Conservation (phyloP, 768 basidiomycete genomes). For the Xanthoconium stramineum region DNA sequence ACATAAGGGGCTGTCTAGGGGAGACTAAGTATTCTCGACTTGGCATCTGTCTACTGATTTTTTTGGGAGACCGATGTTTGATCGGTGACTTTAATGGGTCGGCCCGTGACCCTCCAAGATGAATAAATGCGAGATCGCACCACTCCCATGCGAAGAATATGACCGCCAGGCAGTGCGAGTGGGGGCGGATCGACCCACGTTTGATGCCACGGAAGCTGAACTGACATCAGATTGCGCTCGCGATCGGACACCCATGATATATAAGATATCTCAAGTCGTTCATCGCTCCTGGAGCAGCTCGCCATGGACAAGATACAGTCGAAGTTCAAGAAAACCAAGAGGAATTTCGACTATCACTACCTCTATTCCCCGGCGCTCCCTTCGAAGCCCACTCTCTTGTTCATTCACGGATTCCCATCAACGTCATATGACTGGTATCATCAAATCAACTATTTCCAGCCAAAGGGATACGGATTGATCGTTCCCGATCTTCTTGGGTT, state of each 20-base stretch:
- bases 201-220: slow-evolving; percentile 9
- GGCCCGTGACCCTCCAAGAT: neutral
- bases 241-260: slow-evolving; percentile 13
- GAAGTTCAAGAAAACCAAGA: slow-evolving; percentile 34
- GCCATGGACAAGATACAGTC: slow-evolving; percentile 27
- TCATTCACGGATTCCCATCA: slow-evolving; percentile 46
- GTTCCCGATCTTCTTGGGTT: slow-evolving; percentile 48
- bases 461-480: slow-evolving; percentile 41
- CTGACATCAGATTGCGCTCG: slow-evolving; percentile 8
- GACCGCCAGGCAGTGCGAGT: slow-evolving; percentile 13
- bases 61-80: neutral
- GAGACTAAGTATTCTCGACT: neutral
- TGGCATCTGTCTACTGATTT: neutral
- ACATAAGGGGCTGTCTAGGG: neutral
- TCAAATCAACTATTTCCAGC: slow-evolving; percentile 37
- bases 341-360: slow-evolving; percentile 38
- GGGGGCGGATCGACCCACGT: slow-evolving; percentile 16
- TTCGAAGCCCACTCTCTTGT: slow-evolving; percentile 37
- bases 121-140: neutral
- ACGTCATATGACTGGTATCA: slow-evolving; percentile 42
- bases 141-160: neutral
- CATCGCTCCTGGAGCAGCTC: neutral
- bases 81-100: neutral
- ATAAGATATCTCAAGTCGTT: neutral
- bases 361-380: slow-evolving; percentile 24